phyloP scores from a whole-genome alignment of 805 yeast species.

The Komagataella pseudopastoris region DNA sequence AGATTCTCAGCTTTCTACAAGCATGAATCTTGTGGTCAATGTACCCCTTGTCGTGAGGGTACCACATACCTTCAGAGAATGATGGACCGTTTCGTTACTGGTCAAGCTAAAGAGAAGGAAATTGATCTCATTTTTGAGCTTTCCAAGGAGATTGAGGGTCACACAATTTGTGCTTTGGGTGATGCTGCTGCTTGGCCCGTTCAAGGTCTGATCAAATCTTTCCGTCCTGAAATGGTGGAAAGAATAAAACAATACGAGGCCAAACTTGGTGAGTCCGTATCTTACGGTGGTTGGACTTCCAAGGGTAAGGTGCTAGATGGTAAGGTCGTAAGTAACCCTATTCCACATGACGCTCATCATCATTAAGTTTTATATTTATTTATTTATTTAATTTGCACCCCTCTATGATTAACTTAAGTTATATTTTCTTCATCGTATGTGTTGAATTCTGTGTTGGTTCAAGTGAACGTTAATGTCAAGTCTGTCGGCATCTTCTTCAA shows the following conservation, averaged over 20 bases:
- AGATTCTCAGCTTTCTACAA: slow-evolving; percentile 74
- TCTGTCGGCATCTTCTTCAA: slow-evolving; percentile 75
- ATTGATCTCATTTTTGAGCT: slow-evolving; percentile 78
- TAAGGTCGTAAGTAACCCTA: slow-evolving; percentile 44
- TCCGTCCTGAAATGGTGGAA: slow-evolving; percentile 71
- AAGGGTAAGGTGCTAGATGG: slow-evolving; percentile 50
- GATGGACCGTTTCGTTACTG: slow-evolving; percentile 71
- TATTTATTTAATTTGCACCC: neutral
- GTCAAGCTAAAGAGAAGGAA: slow-evolving; percentile 72
- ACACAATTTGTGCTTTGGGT: slow-evolving; percentile 84
- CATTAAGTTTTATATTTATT: slow-evolving; percentile 2
- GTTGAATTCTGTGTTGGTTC: slow-evolving; percentile 1
- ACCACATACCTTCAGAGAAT: slow-evolving; percentile 74
- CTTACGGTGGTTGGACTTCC: slow-evolving; percentile 71
- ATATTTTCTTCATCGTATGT: neutral
- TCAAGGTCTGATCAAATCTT: slow-evolving; percentile 76
- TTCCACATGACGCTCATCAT: slow-evolving; percentile 26
- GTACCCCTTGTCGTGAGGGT: slow-evolving; percentile 93
- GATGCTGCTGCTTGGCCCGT: slow-evolving; percentile 94
- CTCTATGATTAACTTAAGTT: neutral
- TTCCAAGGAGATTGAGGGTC: slow-evolving; percentile 81
- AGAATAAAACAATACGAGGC: slow-evolving; percentile 53
- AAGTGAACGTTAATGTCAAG: slow-evolving; percentile 58
- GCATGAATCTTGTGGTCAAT: slow-evolving; percentile 91
- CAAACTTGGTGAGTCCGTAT: slow-evolving; percentile 30